phyloP scores from a whole-genome alignment of 257 asterid species.

The Nicotiana sylvestris region DNA sequence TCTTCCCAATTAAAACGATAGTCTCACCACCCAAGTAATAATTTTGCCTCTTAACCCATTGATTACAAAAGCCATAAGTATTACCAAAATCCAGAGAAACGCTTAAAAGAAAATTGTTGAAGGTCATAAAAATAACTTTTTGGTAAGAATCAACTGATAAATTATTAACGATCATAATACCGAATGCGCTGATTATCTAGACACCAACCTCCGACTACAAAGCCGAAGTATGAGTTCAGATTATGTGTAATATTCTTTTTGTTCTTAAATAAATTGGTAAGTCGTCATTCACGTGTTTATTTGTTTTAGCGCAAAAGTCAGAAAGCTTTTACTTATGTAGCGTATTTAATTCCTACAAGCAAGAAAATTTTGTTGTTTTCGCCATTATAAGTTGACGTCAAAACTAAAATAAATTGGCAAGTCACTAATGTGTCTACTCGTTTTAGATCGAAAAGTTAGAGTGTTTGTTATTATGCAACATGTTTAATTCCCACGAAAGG shows the following conservation, averaged over 20 bases:
- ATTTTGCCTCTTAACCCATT: neutral
- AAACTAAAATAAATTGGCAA: no score
- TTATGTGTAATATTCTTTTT: neutral
- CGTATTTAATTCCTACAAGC: neutral
- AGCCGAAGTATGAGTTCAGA: no score
- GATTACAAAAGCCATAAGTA: no score
- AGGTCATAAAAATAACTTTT: no score
- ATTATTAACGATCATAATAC: no score
- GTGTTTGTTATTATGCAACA: neutral
- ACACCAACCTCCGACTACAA: no score
- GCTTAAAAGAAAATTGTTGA: neutral
- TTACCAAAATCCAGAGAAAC: no score
- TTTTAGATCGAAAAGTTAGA: neutral
- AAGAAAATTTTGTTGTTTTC: neutral
- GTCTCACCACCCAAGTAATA: neutral
- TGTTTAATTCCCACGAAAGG: neutral
- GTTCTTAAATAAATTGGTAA: neutral
- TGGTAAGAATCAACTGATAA: neutral
- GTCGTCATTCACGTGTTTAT: neutral
- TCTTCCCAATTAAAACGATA: neutral
- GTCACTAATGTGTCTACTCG: neutral
- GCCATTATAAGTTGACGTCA: neutral
- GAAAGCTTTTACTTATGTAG: neutral
- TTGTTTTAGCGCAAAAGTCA: neutral
- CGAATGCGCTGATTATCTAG: no score